These are phyloP conservation scores for Ensete ventricosum DNA, from an alignment of 176 grass and related monocot species.

Conservation along the genomic window DNA sequence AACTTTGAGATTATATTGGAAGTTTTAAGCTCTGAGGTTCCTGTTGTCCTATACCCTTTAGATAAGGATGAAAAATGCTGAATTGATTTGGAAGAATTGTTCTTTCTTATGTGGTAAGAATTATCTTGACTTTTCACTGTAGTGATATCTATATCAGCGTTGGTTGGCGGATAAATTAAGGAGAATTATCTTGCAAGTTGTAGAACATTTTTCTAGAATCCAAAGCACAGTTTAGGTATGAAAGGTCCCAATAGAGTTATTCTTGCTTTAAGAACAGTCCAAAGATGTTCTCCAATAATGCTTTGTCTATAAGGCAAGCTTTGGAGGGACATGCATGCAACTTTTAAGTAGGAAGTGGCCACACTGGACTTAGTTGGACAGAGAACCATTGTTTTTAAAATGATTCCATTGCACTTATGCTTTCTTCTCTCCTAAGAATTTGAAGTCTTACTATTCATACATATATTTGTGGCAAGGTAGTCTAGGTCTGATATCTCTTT, in stretches of 20 bases:
- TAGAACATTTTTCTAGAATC: background rate
- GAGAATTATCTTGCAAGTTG: background rate
- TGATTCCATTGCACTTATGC: background rate
- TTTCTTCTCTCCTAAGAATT: background rate
- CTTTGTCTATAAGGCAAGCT: constrained; percentile 2
- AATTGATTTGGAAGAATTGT: background rate
- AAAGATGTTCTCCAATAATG: background rate
- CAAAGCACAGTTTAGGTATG: background rate
- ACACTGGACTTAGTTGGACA: background rate
- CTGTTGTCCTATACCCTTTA: background rate
- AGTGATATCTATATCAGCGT: background rate
- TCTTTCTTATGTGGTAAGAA: background rate
- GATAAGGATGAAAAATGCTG: background rate
- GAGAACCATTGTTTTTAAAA: background rate
- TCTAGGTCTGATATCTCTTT: too few relatives aligned
- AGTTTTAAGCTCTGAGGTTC: background rate
- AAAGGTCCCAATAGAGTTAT: background rate
- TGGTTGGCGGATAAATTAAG: background rate
- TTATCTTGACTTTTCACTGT: background rate
- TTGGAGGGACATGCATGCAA: background rate
- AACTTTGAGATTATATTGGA: too few relatives aligned
- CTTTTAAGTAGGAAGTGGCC: background rate
- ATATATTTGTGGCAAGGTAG: too few relatives aligned
- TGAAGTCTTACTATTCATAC: background rate
- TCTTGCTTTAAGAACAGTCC: background rate